A percentile compares a stretch with the other conserved stretches of the same genome.
These are phyloP conservation scores for Colletotrichum orchidophilum DNA, from an alignment of 2,329 filamentous ascomycete species.

Conservation along the genomic window DNA sequence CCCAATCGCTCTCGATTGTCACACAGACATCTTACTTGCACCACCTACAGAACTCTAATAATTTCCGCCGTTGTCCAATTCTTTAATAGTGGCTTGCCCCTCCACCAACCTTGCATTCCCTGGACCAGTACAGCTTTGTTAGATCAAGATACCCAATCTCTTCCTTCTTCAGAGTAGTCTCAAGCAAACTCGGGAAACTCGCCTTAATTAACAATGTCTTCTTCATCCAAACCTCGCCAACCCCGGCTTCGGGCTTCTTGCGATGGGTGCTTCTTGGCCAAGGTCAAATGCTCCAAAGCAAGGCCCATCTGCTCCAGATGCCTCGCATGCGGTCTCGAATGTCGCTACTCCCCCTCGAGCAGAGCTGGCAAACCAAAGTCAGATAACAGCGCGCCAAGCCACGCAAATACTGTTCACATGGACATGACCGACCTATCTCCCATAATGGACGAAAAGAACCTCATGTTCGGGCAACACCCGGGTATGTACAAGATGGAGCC, in stretches of 20 bases:
- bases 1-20: conserved; percentile 13
- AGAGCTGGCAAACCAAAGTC: conserved; percentile 60
- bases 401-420: conserved; percentile 35
- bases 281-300: conserved; percentile 65
- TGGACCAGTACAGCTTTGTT: conserved; percentile 19
- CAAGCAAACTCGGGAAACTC: conserved; percentile 4
- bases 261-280: conserved; percentile 64
- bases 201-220: conserved; percentile 31
- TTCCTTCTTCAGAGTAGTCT: conserved; percentile 10
- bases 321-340: conserved; percentile 58
- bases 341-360: conserved; percentile 62
- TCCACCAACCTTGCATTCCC: conserved; percentile 21
- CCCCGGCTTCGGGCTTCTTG: conserved; percentile 59
- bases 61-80: conserved; percentile 6
- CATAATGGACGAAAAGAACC: conserved; percentile 40
- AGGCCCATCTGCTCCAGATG: conserved; percentile 64
- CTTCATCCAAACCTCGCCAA: conserved; percentile 45
- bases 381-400: conserved; percentile 37
- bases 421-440: conserved; percentile 38
- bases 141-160: conserved; percentile 26
- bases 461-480: conserved; percentile 42
- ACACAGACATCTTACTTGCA: conserved; percentile 33
- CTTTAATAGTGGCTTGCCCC: conserved; percentile 31
- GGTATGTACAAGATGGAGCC: conserved; percentile 49
- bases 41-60: conserved; percentile 32